phyloP scores from a whole-genome alignment of 495 filamentous ascomycete genomes.

The Thermothielavioides terrestris region DNA sequence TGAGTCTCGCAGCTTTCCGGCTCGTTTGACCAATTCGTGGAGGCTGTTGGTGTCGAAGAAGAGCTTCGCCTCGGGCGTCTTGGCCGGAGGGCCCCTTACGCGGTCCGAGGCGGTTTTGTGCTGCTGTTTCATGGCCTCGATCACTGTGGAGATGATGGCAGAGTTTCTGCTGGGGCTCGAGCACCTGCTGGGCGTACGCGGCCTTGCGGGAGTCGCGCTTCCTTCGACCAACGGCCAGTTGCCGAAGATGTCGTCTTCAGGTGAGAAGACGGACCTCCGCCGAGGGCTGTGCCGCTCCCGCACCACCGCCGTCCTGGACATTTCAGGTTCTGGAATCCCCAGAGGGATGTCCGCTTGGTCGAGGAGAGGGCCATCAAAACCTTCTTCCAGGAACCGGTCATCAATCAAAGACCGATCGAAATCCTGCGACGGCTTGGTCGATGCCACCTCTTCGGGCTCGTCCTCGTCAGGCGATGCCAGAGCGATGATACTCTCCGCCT shows the following conservation, averaged over 20 bases:
- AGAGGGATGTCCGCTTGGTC: slow-evolving; percentile 29
- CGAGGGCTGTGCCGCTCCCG: slow-evolving; percentile 32
- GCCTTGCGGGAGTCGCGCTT: slow-evolving; percentile 19
- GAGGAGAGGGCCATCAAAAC: slow-evolving; percentile 32
- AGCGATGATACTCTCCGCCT: slow-evolving; percentile 81
- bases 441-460: slow-evolving; percentile 26
- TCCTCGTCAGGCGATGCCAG: slow-evolving; percentile 79
- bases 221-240: slow-evolving; percentile 36
- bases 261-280: slow-evolving; percentile 51
- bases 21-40: slow-evolving; percentile 75
- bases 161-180: slow-evolving; percentile 33
- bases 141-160: slow-evolving; percentile 61
- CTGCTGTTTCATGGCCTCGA: slow-evolving; percentile 73
- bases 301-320: slow-evolving; percentile 34
- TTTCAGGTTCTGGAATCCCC: slow-evolving; percentile 28
- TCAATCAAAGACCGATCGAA: slow-evolving; percentile 26
- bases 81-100: slow-evolving; percentile 34
- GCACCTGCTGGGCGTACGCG: slow-evolving; percentile 32
- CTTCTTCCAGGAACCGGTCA: slow-evolving; percentile 55
- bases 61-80: slow-evolving; percentile 59
- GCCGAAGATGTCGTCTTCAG: slow-evolving; percentile 56
- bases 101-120: slow-evolving; percentile 36
- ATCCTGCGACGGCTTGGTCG: slow-evolving; percentile 19
- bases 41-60: slow-evolving; percentile 89
- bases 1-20: slow-evolving; percentile 62